Evolutionary conservation across 495 filamentous ascomycete genomes (phyloP), one percentile per base, ranked within the genome.

Genomic region (Aspergillus bertholletiae): DNA sequence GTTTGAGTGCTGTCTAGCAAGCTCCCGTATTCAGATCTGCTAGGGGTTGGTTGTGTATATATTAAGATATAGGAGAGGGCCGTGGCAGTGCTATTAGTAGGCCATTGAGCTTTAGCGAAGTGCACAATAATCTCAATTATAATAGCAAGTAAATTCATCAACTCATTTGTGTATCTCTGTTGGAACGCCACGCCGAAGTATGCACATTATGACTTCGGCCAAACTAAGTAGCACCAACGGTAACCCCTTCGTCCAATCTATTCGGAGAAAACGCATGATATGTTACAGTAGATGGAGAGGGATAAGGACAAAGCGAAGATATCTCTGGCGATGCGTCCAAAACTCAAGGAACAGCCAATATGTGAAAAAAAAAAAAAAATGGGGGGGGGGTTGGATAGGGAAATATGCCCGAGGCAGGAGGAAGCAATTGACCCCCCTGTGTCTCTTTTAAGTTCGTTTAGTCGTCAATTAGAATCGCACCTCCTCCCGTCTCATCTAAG

Each of bases 391-490:
- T n/a, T n/a, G n/a, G n/a, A n/a, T n/a, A n/a, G n/a, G n/a, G n/a
- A 4, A 22, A 2, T 17, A 8, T 43, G 39, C 11, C 7, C 1
- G 22, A 7, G 20, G 5, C 18, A 22, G 13, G 39, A 12, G 18
- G 3, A 22, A 43, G 3, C 18, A 12, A 11, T n/a, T 37, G 7
- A 12, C 30, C 12, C 20, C 28, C 27, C 40, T 35, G 48, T 41
- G 43, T 41, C 3, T 22, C 5, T 44, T 8, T 30, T 41, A 46
- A n/a, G n/a, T n/a, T 55, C 51, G 17, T 62, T 59, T 41, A 82
- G 46, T 86, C 79, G 22, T 89, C 84, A 61, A 95, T 92, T 50
- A 89, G 61, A 57, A 95, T 92, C 8, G 86, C 84, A 20, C 87
- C 88, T 32, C 80, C 81, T 8, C 5, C 22, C 24, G 70, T 59